phyloP scores from a whole-genome alignment of 305 asterid genomes.

The Ajuga reptans region DNA sequence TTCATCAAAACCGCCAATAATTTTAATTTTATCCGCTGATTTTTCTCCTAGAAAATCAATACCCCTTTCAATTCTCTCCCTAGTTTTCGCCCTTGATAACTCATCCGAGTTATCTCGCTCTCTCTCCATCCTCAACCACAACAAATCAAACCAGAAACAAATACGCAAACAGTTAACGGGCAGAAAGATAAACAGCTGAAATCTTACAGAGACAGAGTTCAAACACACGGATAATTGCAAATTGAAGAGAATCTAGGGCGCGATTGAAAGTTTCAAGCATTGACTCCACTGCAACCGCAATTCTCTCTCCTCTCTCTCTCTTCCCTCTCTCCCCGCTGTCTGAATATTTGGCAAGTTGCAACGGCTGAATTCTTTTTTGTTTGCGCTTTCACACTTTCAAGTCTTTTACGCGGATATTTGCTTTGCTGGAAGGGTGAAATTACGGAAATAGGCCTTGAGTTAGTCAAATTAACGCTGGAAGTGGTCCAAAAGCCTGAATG shows the following conservation, averaged over 20 bases:
- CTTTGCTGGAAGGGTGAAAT: slow-evolving; percentile 12
- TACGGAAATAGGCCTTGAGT: slow-evolving; percentile 23
- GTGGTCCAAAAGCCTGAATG: slow-evolving; percentile 24
- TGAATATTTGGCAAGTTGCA: slow-evolving; percentile 37
- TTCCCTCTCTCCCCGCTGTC: slow-evolving; percentile 14
- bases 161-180: neutral
- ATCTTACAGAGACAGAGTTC: slow-evolving; percentile 28
- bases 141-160: slow-evolving; percentile 11
- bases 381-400: slow-evolving; percentile 18
- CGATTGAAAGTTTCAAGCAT: slow-evolving; percentile 31
- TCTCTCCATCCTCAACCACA: slow-evolving; percentile 42
- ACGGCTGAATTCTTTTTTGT: slow-evolving; percentile 50
- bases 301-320: slow-evolving; percentile 14
- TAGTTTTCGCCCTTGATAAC: slow-evolving; percentile 31
- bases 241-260: slow-evolving; percentile 32
- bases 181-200: slow-evolving; percentile 24
- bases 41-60: slow-evolving; percentile 47
- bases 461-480: slow-evolving; percentile 19
- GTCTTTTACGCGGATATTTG: slow-evolving; percentile 35
- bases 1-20: slow-evolving; percentile 39
- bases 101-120: slow-evolving; percentile 43
- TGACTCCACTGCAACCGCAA: slow-evolving; percentile 32
- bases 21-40: slow-evolving; percentile 32
- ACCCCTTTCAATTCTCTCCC: slow-evolving; percentile 42
- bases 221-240: slow-evolving; percentile 20